A percentile compares a stretch with the other conserved stretches of the same genome.
phyloP scores from a whole-genome alignment of 352 stramenopile genomes.

The Phytophthora pinifolia region DNA sequence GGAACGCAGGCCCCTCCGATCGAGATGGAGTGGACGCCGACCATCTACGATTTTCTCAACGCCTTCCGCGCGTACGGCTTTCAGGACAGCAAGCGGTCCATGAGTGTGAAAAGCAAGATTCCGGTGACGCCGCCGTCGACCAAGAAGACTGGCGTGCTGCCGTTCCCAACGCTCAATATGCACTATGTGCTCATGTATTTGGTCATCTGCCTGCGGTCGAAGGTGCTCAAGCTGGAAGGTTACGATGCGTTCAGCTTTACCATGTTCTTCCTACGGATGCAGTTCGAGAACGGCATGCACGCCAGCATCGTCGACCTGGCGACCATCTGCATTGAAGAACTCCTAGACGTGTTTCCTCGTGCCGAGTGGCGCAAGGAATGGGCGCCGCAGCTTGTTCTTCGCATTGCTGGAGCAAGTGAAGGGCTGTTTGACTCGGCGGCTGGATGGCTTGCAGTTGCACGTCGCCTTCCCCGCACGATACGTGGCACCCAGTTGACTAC shows the following conservation, averaged over 20 bases:
- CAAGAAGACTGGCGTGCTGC: constrained; percentile 25
- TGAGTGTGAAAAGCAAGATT: constrained; percentile 83
- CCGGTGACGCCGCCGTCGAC: constrained; percentile 31
- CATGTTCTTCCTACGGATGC: constrained; percentile 87
- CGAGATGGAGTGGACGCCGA: constrained; percentile 69
- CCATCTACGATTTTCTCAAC: constrained; percentile 76
- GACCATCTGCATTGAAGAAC: constrained; percentile 78
- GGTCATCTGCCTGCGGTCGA: constrained; percentile 68
- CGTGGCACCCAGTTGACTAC: constrained; percentile 79
- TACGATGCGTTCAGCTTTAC: constrained; percentile 86
- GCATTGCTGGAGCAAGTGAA: constrained; percentile 76
- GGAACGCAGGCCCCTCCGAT: constrained; percentile 32
- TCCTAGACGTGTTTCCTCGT: constrained; percentile 71
- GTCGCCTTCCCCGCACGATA: constrained; percentile 66
- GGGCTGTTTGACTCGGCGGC: constrained; percentile 75
- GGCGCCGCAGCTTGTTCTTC: constrained; percentile 70
- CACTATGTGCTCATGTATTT: constrained; percentile 77
- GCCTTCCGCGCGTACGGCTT: constrained; percentile 81
- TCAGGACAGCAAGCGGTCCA: constrained; percentile 80
- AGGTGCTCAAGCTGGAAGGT: constrained; percentile 57
- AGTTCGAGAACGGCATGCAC: constrained; percentile 78
- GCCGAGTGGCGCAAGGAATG: constrained; percentile 76
- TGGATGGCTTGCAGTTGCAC: constrained; percentile 73
- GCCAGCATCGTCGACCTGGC: constrained; percentile 75
- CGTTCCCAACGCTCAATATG: constrained; percentile 84